These are phyloP conservation scores for Mycoemilia scoparia DNA, from an alignment of 192 early-diverging fungal genomes.

Conservation along the genomic window DNA sequence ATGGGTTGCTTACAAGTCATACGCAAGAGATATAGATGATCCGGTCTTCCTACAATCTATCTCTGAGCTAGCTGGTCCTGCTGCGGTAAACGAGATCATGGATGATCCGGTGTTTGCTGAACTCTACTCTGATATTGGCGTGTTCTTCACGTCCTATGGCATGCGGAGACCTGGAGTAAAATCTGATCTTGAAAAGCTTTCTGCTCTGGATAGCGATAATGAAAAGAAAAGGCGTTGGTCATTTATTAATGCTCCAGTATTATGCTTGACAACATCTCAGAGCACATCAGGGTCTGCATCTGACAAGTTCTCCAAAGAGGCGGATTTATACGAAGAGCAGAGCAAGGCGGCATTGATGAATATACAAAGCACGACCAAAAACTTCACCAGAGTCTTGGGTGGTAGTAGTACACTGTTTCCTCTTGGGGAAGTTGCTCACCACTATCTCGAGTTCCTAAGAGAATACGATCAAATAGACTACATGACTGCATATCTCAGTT, in stretches of 20 bases:
- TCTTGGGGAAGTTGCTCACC: conserved; percentile 9
- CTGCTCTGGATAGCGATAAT: no score
- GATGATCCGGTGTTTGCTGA: conserved; percentile 21
- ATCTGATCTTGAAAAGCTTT: conserved; percentile 14
- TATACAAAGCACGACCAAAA: conserved; percentile 10
- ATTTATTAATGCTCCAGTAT: conserved; percentile 16
- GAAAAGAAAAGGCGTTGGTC: conserved; percentile 14
- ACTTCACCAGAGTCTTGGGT: conserved; percentile 17
- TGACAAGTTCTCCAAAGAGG: not conserved
- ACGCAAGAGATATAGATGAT: conserved; percentile 17
- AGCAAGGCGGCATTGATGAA: conserved; percentile 14
- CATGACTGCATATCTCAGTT: no score
- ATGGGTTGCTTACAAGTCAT: conserved; percentile 25
- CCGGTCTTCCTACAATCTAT: conserved; percentile 14
- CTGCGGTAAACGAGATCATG: conserved; percentile 12
- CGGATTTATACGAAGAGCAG: conserved; percentile 9
- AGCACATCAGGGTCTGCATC: conserved; percentile 2
- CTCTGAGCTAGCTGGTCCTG: conserved; percentile 17
- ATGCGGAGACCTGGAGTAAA: conserved; percentile 18
- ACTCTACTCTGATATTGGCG: conserved; percentile 26
- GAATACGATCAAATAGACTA: no score
- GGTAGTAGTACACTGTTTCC: conserved; percentile 20
- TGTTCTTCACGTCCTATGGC: conserved; percentile 23
- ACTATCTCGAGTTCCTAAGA: conserved; percentile 25
- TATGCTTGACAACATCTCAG: conserved; percentile 16